A percentile compares a stretch with the other conserved stretches of the same genome.
Conservation (phyloP, 257 asterid species). For the Capsicum pubescens region DNA sequence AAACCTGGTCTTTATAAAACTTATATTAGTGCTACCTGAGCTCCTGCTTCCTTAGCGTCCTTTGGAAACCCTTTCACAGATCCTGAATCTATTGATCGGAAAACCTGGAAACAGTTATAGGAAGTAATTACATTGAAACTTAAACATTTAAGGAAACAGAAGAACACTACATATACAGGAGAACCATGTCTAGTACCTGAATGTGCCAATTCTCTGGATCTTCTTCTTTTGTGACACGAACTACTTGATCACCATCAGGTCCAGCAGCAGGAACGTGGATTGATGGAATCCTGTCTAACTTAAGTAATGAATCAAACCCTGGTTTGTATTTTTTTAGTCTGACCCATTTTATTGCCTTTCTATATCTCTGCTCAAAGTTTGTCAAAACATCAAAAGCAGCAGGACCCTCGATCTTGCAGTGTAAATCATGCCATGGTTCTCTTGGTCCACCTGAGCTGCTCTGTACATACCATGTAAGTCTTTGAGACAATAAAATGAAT, state of each 20-base stretch:
- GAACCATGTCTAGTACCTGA: conserved; percentile 58
- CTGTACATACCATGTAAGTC: background rate
- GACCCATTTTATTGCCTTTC: conserved; percentile 86
- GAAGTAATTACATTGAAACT: conserved; percentile 1
- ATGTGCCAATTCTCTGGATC: conserved; percentile 95
- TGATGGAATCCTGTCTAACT: conserved; percentile 90
- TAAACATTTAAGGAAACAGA: background rate
- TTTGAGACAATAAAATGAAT: background rate
- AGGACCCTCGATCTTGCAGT: conserved; percentile 96
- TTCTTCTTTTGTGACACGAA: conserved; percentile 70
- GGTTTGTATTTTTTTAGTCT: conserved; percentile 66
- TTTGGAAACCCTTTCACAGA: conserved; percentile 93
- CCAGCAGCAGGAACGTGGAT: conserved; percentile 67
- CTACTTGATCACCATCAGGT: conserved; percentile 60
- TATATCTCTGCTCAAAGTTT: conserved; percentile 96
- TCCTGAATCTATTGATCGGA: conserved; percentile 97
- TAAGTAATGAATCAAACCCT: conserved; percentile 73
- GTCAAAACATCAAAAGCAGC: conserved; percentile 95
- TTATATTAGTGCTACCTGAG: conserved; percentile 48
- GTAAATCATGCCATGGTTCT: conserved; percentile 97
- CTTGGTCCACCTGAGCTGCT: conserved; percentile 56
- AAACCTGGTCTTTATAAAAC: background rate
- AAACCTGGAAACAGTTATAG: conserved; percentile 56
- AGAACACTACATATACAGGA: background rate
- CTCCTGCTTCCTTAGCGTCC: conserved; percentile 54